Evolutionary conservation across 208 protist genomes (phyloP).

Genomic region (Vickermania spadyakhi): DNA sequence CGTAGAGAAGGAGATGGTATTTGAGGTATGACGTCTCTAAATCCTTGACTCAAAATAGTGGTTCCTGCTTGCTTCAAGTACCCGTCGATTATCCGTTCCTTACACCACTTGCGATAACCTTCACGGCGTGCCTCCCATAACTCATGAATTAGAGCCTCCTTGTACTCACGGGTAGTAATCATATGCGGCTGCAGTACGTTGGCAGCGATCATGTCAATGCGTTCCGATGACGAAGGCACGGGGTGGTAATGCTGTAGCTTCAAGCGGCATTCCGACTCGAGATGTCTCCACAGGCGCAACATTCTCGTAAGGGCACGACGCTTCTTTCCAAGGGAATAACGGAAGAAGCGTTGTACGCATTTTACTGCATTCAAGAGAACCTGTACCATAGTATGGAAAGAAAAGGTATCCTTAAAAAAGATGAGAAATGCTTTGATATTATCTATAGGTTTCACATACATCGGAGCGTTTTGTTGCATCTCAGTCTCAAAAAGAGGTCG

Average conservation of each 20-base stretch:
- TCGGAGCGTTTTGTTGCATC: constrained; percentile 17
- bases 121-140: constrained; percentile 28
- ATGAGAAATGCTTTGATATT: constrained; percentile 10
- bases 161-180: constrained; percentile 61
- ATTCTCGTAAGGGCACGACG: constrained; percentile 49
- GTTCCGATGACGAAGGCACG: constrained; percentile 29
- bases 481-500: constrained; percentile 23
- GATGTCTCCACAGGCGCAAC: constrained; percentile 39
- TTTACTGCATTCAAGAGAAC: constrained; percentile 21
- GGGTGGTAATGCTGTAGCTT: constrained; percentile 49
- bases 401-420: constrained; percentile 18
- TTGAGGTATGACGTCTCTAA: background rate
- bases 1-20: background rate
- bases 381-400: constrained; percentile 9
- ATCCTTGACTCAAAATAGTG: background rate
- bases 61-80: constrained; percentile 5
- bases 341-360: constrained; percentile 64
- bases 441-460: constrained; percentile 11
- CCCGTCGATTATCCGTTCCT: constrained; percentile 22
- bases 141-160: constrained; percentile 48
- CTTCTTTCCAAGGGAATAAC: constrained; percentile 38
- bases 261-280: constrained; percentile 54
- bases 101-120: constrained; percentile 29
- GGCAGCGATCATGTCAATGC: constrained; percentile 52
- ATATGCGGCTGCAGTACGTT: constrained; percentile 77